Evolutionary conservation across 2,329 filamentous ascomycete genomes (phyloP), one percentile per base, ranked within the genome.

Genomic region (Aspergillus spinulosporus): DNA sequence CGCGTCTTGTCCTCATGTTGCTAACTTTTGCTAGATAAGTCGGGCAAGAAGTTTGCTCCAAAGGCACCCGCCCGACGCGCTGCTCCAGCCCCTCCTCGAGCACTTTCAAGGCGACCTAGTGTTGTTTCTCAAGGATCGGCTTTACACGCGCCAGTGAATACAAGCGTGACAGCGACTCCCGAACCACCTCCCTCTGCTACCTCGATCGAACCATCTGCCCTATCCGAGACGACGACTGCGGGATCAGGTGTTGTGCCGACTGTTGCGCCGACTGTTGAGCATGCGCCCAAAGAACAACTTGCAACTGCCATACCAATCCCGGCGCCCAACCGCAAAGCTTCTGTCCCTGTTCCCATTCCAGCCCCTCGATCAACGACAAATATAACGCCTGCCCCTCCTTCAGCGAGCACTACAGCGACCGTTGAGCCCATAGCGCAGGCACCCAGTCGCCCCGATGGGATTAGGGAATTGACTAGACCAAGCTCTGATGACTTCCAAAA

Each of bases 21-120:
- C 46, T 53, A 34, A 54, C 29, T 52, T 49, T 50, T 39, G 59
- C 7, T 56, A 75, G 79, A 75, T 64, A 87, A 88, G 79, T 87
- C 88, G 76, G 81, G 87, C 72, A 89, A 89, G 76, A 88, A 89
- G 74, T 90, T 91, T 76, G 88, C 88, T 70, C 88, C 88, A 44
- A 90, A 88, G 76, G 83, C 83, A 62, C 84, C 83, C 34, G 78
- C 80, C 62, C 83, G 86, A 67, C 79, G 81, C 57, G 76, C 80
- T 59, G 77, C 78, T 61, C 74, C 76, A 54, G 70, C 76, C 57
- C 66, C 69, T 56, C 68, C 64, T 46, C 36, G 66, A 54, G 67
- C 67, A 47, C 65, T 76, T 43, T 71, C 76, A 32, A 61, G 73
- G 43, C 68, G 71, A 55, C 67, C 75, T 43, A 78, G 74, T 62